Base-by-base conservation (phyloP, 306 rosid genomes). In the Rosa persica region DNA sequence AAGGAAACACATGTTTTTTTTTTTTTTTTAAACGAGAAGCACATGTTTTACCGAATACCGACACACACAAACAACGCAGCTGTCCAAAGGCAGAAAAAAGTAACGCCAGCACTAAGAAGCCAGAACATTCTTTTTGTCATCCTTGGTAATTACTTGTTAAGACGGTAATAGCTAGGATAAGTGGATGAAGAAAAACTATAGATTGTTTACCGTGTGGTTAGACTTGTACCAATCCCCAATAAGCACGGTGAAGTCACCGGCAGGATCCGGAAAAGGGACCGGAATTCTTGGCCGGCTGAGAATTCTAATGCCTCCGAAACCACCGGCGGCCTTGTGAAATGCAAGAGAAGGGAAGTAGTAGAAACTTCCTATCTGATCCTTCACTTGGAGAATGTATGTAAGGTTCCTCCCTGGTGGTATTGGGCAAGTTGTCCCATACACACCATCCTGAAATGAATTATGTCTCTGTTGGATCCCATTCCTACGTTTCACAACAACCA, bases 321-420 rank as follows among this genome's bases (percentile, higher is more conserved):
- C 99, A 58, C 98, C 98, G 5, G 97, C 98, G 0, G 98, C 98
- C 83, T 95, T 95, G 82, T 95, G 98, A 75, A 95, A 95, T 12
- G 90, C 90, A 52, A 95, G 98, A 3, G 98, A 92, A 19, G 98
- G 98, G 85, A 89, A 95, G 76, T 95, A 95, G 74, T 90, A 95
- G 78, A 87, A 92, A 75, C 98, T 95, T 71, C 98, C 98, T 74
- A 95, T 95, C 75, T 95, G 99, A 83, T 95, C 99, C 81, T 95
- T 95, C 80, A 95, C 91, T 89, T 95, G 99, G 44, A 95, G 89
- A 11, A 95, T 95, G 90, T 95, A 93, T 0, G 99, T 95, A 82
- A 95, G 93, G 72, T 95, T 95, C 84, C 60, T 89, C 80, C 99
- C 87, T 0, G 98, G 99, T 30, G 99, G 98, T 0, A 95, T 93